A percentile compares a stretch with the other conserved stretches of the same genome.
These are phyloP conservation scores for Phoma sp. DNA, from an alignment of 2,329 filamentous ascomycete species.

Conservation along the genomic window DNA sequence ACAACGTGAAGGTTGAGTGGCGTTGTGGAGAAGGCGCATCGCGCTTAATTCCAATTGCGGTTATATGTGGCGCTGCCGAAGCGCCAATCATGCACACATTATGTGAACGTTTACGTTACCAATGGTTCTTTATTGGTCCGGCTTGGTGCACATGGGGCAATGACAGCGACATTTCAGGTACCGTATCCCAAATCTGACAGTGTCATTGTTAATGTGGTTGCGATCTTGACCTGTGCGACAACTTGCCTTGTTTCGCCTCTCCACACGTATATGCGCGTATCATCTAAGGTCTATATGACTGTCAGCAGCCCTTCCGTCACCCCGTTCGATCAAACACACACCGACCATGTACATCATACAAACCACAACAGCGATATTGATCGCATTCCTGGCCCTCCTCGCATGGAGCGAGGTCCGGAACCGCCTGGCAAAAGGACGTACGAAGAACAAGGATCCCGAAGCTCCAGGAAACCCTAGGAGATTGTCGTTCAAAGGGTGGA, in stretches of 20 bases:
- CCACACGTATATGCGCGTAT: background rate
- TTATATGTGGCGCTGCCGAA: background rate
- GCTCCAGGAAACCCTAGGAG: slow-evolving; percentile 15
- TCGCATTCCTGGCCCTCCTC: slow-evolving; percentile 27
- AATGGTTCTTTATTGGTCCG: background rate
- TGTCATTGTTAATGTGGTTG: slow-evolving; percentile 14
- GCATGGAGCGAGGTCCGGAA: slow-evolving; percentile 26
- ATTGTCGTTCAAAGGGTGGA: slow-evolving; percentile 15
- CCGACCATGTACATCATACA: slow-evolving; percentile 27
- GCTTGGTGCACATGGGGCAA: slow-evolving; percentile 1
- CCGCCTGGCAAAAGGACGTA: slow-evolving; percentile 20
- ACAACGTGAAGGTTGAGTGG: background rate
- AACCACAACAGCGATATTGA: slow-evolving; percentile 28
- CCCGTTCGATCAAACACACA: background rate
- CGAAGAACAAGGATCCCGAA: slow-evolving; percentile 27
- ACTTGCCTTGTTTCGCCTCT: slow-evolving; percentile 5
- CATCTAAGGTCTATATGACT: background rate
- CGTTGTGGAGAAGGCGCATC: background rate
- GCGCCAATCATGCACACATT: background rate
- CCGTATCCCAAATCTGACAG: slow-evolving; percentile 7
- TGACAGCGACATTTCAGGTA: slow-evolving; percentile 12
- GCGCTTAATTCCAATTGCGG: background rate
- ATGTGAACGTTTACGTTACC: slow-evolving; percentile 8
- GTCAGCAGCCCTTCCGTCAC: background rate
- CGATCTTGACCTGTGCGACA: slow-evolving; percentile 2